phyloP scores from a whole-genome alignment of 495 filamentous ascomycete genomes.

The Mytilinidion resinicola region DNA sequence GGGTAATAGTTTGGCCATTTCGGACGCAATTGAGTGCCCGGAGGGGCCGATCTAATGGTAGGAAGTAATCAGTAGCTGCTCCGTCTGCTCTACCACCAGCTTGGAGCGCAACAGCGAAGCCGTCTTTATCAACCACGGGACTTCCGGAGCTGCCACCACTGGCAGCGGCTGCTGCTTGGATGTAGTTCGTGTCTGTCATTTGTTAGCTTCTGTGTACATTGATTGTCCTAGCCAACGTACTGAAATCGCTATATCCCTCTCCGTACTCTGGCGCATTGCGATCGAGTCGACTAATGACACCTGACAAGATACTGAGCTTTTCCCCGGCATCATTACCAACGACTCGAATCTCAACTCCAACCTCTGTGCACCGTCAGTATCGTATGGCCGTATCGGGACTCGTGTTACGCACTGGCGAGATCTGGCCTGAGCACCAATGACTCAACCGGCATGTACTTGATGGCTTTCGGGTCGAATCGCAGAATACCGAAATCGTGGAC shows the following conservation, averaged over 20 bases:
- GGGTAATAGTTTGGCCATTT: constrained; percentile 61
- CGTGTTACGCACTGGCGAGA: constrained; percentile 38
- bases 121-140: constrained; percentile 94
- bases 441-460: constrained; percentile 90
- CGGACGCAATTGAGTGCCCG: constrained; percentile 83
- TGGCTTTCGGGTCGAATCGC: constrained; percentile 86
- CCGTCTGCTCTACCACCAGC: constrained; percentile 90
- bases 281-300: constrained; percentile 92
- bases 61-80: constrained; percentile 95
- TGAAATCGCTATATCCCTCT: constrained; percentile 98
- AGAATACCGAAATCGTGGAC: constrained; percentile 98
- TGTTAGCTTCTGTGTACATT: neutral
- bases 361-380: constrained; percentile 34
- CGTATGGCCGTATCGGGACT: neutral
- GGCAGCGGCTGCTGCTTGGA: constrained; percentile 93
- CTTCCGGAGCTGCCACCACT: constrained; percentile 94
- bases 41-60: constrained; percentile 82
- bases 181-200: constrained; percentile 76
- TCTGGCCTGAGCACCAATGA: constrained; percentile 81
- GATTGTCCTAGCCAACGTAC: neutral
- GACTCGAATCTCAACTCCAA: constrained; percentile 89
- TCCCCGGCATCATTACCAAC: constrained; percentile 98
- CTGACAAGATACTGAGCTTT: constrained; percentile 95
- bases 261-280: constrained; percentile 97
- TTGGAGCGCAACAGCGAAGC: constrained; percentile 86